Evolutionary conservation across 225 moss, liverwort and hornwort genomes (phyloP), one percentile per base, ranked within the genome.

Genomic region (Sphagnum contortum): DNA sequence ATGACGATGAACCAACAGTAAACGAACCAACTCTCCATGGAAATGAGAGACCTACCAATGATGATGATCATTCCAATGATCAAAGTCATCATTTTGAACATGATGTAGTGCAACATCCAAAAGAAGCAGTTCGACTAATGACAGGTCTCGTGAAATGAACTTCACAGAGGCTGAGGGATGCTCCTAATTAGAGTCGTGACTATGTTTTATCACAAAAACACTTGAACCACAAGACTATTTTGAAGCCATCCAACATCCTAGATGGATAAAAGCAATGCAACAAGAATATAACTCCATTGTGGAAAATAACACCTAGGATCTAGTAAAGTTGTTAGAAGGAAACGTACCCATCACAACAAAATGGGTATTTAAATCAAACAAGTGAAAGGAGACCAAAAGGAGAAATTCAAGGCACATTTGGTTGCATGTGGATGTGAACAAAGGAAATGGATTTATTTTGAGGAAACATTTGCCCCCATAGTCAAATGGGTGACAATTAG

Each of bases 381-480:
- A 2, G 51, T 10, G 1, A 1, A 1, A 0, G 44, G 48, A 3
- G 57, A 47, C 12, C 4, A 9, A 0, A 4, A 45, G 0, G 12
- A 48, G 3, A 50, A 1, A 3, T 60, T 6, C 48, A 72, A 72
- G 47, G 66, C 72, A 2, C 5, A 66, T 2, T 14, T 66, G 3
- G 67, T 72, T 44, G 66, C 67, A 4, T 5, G 51, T 2, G 71
- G 71, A 2, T 71, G 47, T 57, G 3, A 47, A 47, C 71, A 71
- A 51, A 29, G 3, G 2, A 47, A 3, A 0, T 14, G 71, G 3
- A 2, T 71, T 1, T 55, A 71, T 12, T 71, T 5, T 59, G 45
- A 3, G 4, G 71, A 71, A 0, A 65, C 65, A 2, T 68, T 68
- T 59, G 57, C 65, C 2, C 66, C 66, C 2, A 57, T 72, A 1